A percentile compares a stretch with the other conserved stretches of the same genome.
Evolutionary conservation across 768 basidiomycete genomes (phyloP).

Genomic region (Tremella fuciformis): DNA sequence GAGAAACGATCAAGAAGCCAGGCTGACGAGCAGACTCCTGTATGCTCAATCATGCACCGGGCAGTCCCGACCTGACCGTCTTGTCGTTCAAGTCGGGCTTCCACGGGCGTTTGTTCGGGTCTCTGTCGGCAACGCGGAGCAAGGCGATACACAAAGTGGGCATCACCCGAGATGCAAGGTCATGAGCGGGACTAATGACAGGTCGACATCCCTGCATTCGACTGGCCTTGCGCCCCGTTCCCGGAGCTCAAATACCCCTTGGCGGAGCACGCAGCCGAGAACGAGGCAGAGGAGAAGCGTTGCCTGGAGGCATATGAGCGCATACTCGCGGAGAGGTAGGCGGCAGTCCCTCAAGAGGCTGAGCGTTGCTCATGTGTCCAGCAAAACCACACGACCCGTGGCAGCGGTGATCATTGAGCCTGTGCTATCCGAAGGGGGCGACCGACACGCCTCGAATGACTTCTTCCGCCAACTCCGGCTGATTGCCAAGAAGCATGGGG

Average conservation of each 20-base stretch:
- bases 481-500: slow-evolving; percentile 53
- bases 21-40: slow-evolving; percentile 32
- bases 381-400: slow-evolving; percentile 50
- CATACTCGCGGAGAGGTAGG: slow-evolving; percentile 44
- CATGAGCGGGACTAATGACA: slow-evolving; percentile 5
- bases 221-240: slow-evolving; percentile 55
- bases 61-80: slow-evolving; percentile 52
- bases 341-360: neutral
- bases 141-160: slow-evolving; percentile 55
- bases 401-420: slow-evolving; percentile 57
- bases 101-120: slow-evolving; percentile 55
- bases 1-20: neutral
- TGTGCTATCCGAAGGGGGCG: slow-evolving; percentile 54
- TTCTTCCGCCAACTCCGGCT: slow-evolving; percentile 53
- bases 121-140: slow-evolving; percentile 52
- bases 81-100: slow-evolving; percentile 54
- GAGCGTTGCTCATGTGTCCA: slow-evolving; percentile 24
- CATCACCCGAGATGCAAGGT: neutral
- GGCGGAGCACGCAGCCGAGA: slow-evolving; percentile 49
- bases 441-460: slow-evolving; percentile 53
- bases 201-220: slow-evolving; percentile 55
- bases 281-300: slow-evolving; percentile 51
- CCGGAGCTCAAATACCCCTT: slow-evolving; percentile 55
- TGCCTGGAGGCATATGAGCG: slow-evolving; percentile 47
- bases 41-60: slow-evolving; percentile 54